Base-by-base conservation (phyloP, 768 basidiomycete genomes). In the Amanita subjunquillea region DNA sequence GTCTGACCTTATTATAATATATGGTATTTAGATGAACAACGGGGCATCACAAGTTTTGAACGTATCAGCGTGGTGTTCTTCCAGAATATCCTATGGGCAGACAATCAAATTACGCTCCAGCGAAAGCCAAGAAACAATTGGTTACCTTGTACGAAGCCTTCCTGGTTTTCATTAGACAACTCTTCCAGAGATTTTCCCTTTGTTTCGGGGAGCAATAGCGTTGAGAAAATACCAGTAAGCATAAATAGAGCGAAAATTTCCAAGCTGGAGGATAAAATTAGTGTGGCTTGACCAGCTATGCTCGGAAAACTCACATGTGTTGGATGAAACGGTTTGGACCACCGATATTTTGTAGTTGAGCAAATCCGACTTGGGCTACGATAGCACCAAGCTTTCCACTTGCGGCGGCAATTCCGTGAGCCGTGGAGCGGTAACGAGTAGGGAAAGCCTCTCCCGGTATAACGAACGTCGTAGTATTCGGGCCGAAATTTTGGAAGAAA, bases 401-500 rank as follows among this genome's bases (percentile, higher is more conserved):
- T 13, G 88, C 90, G 2, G 90, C 90, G 10, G 83, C 83, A 59
- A 92, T 86, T 66, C 90, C 90, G 60, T 91, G 86, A 9, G 78
- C 85, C 4, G 88, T 90, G 5, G 87, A 88, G 56, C 91, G 82
- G 65, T 91, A 91, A 44, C 91, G 86, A 1, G 90, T 93, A 1
- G 90, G 90, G 79, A 90, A 92, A 23, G 72, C 77, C 63, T 93
- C 91, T 57, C 86, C 87, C 0, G 90, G 88, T 3, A 91, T 70
- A 51, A 91, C 54, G 65, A 92, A 91, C 0, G 88, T 90, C 0
- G 87, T 91, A 0, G 77, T 77, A 59, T 90, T 88, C 8, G 84
- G 86, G 2, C 87, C 89, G 56, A 90, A 91, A 69, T 91, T 91
- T 71, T 88, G 85, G 84, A 91, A 89, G 71, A 90, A 90, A 64